Evolutionary conservation across 306 rosid species (phyloP), one percentile per base, ranked within the genome.

Genomic region (Arachis stenosperma): DNA sequence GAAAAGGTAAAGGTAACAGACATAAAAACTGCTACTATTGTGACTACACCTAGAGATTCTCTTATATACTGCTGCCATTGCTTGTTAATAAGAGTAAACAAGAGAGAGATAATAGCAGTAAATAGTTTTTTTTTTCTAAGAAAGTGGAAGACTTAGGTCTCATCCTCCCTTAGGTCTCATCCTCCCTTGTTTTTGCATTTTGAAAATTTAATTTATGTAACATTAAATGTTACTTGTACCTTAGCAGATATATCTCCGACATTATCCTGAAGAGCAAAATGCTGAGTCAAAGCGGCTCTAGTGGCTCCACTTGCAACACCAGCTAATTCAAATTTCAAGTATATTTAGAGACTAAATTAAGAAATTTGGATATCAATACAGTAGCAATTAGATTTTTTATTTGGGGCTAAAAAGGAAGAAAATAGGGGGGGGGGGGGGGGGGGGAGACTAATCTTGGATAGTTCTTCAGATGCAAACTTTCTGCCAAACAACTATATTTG

Each of bases 261-360:
- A 57, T 83, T 83, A 56, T 83, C 84, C 74, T 83, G 84, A 76
- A 83, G 87, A 39, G 98, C 96, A 82, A 94, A 94, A 91, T 94
- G 98, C 67, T 94, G 98, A 36, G 98, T 94, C 87, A 94, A 84
- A 76, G 98, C 97, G 78, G 98, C 98, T 83, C 98, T 88, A 47
- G 98, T 94, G 36, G 98, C 98, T 68, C 98, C 98, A 89, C 98
- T 91, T 6, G 97, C 97, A 82, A 94, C 98, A 69, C 97, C 98
- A 56, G 98, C 97, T 91, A 71, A 73, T 48, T 48, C 54, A 12
- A 48, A 48, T 48, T 78, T 80, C 72, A 71, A 69, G 70, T 67
- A 74, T 47, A 81, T 74, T 47, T 13, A 73, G 70, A 60, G 73
- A 53, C 3, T 7, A 62, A 54, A 78, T 6, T 1, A 12, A 39